phyloP scores from a whole-genome alignment of 208 protist species.

The Herpetomonas muscarum region DNA sequence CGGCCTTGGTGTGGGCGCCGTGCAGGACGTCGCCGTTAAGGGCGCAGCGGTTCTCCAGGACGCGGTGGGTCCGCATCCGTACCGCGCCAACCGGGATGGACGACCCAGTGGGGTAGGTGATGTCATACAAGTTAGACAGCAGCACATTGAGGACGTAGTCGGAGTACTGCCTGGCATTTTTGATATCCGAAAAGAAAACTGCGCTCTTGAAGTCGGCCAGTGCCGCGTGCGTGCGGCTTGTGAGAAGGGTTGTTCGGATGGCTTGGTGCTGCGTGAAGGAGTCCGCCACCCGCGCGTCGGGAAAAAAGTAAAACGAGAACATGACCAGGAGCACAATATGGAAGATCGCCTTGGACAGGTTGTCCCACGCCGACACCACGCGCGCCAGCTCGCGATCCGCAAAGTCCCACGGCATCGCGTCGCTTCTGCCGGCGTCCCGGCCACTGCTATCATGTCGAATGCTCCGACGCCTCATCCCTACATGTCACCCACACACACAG shows the following conservation, averaged over 20 bases:
- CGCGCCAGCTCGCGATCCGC: slow-evolving; percentile 16
- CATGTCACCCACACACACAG: background rate
- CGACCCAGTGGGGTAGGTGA: slow-evolving; percentile 16
- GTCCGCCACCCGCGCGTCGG: slow-evolving; percentile 3
- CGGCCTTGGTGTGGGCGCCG: background rate
- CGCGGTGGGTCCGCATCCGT: slow-evolving; percentile 32
- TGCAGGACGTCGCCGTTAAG: slow-evolving; percentile 17
- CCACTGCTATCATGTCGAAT: too few species aligned
- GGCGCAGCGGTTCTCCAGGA: slow-evolving; percentile 13
- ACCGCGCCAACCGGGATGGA: slow-evolving; percentile 25
- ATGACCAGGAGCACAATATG: slow-evolving; percentile 21
- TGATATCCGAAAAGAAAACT: slow-evolving; percentile 12
- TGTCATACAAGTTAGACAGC: slow-evolving; percentile 14
- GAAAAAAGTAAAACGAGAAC: slow-evolving; percentile 30
- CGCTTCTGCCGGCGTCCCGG: too few species aligned
- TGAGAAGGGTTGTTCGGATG: slow-evolving; percentile 5
- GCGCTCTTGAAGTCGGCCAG: slow-evolving; percentile 16
- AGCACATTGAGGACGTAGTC: slow-evolving; percentile 28
- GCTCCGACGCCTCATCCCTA: too few species aligned
- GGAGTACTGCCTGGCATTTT: slow-evolving; percentile 20
- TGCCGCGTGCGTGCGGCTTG: slow-evolving; percentile 5
- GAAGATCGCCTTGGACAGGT: slow-evolving; percentile 8
- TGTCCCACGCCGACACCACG: slow-evolving; percentile 11
- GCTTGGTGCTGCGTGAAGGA: slow-evolving; percentile 2
- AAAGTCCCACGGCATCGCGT: slow-evolving; percentile 28